Conservation (phyloP, 2,329 filamentous ascomycete genomes). For the Plectosphaerella cucumerina region DNA sequence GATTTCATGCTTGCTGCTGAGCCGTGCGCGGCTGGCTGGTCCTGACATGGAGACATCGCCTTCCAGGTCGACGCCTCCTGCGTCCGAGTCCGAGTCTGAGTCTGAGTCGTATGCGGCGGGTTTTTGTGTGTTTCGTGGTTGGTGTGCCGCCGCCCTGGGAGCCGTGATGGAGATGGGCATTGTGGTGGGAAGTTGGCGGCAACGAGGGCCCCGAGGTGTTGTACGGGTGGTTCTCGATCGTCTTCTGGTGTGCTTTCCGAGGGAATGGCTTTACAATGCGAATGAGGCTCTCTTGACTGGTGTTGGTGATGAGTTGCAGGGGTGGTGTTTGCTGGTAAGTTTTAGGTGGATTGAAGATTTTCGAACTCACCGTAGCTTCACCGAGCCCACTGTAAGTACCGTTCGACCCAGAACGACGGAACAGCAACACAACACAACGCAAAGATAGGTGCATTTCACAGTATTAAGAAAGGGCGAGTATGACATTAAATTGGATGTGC, state of each 20-base stretch:
- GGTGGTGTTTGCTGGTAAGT: neutral
- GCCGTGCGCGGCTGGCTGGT: conserved; percentile 31
- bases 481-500: neutral
- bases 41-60: conserved; percentile 41
- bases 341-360: neutral
- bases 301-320: neutral
- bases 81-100: conserved; percentile 39
- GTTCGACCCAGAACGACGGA: neutral
- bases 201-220: too few species aligned
- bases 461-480: too few species aligned
- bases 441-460: neutral
- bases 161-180: conserved; percentile 48
- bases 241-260: too few species aligned
- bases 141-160: conserved; percentile 28
- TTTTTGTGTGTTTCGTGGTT: conserved; percentile 2
- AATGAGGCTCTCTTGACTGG: too few species aligned
- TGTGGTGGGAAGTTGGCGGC: neutral
- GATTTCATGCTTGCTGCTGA: conserved; percentile 44
- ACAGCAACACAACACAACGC: neutral
- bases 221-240: too few species aligned
- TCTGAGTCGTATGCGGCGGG: conserved; percentile 23
- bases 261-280: too few species aligned
- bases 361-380: neutral
- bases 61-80: conserved; percentile 37
- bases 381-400: neutral